Evolutionary conservation across 495 filamentous ascomycete species (phyloP).

Genomic region (Cryomyces minteri): DNA sequence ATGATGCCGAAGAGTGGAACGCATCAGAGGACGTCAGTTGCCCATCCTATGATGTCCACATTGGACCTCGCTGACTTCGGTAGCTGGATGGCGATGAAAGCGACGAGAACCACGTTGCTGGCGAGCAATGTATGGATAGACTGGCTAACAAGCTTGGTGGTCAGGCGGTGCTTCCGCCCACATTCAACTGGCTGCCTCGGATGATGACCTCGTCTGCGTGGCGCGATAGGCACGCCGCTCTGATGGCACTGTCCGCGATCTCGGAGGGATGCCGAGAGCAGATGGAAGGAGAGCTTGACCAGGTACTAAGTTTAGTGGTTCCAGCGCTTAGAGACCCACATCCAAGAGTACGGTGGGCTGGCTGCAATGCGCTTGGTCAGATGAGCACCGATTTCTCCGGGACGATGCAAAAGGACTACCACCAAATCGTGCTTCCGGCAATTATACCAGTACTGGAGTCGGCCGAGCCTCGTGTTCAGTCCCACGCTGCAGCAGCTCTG

Average conservation of each 20-base stretch:
- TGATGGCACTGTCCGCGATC: constrained; percentile 99
- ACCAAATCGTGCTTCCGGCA: constrained; percentile 62
- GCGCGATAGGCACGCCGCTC: constrained; percentile 89
- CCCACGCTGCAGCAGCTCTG: constrained; percentile 88
- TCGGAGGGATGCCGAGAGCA: constrained; percentile 93
- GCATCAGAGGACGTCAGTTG: constrained; percentile 66
- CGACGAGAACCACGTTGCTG: constrained; percentile 92
- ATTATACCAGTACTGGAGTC: constrained; percentile 88
- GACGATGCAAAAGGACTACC: constrained; percentile 95
- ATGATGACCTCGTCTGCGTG: constrained; percentile 95
- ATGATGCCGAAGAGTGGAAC: constrained; percentile 90
- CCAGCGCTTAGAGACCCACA: constrained; percentile 84
- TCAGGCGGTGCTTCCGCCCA: constrained; percentile 68
- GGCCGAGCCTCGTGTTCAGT: constrained; percentile 82
- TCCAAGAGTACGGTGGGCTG: constrained; percentile 90
- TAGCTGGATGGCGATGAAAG: constrained; percentile 88
- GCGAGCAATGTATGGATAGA: constrained; percentile 97
- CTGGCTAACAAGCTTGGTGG: constrained; percentile 96
- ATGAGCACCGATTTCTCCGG: constrained; percentile 99
- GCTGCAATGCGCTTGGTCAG: constrained; percentile 96
- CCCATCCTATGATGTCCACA: constrained; percentile 6
- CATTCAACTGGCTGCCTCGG: constrained; percentile 87
- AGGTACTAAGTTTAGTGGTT: constrained; percentile 83
- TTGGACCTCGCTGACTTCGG: constrained; percentile 4
- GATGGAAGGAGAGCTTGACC: constrained; percentile 86